Base-by-base conservation (phyloP, 176 grass and related monocot species). In the Bolboschoenus planiculmis region DNA sequence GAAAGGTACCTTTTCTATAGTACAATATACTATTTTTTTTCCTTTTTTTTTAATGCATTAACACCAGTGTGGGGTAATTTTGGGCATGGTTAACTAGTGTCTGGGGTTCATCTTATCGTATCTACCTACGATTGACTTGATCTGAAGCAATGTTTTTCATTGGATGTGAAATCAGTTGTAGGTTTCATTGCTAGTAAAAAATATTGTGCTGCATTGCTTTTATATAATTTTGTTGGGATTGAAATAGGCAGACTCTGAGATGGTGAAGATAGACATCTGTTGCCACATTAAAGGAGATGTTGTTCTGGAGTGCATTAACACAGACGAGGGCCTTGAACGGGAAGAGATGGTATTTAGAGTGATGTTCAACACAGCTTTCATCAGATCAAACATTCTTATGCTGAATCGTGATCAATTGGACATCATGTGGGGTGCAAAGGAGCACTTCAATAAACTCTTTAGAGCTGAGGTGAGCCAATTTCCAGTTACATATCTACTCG, bases 211-310 rank as follows among this genome's bases (percentile, higher is more conserved):
- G 50, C 75, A 79, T 85, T 70, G 42, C 34, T 83, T n/a, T 66
- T 31, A 65, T 63, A 29, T 81, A 65, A 56, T 65, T 82, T 82
- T 20, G 46, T 53, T 50, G 79, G 60, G 43, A 65, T 59, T 48
- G 53, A 84, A 87, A 90, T 91, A 97, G 95, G 92, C 81, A 92
- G 88, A 97, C 33, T 86, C 80, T 85, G 88, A 97, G 80, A 9
- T 90, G 68, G 82, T 90, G 26, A 95, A 93, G 90, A 93, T 98
- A 89, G 88, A 90, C 86, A 88, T 94, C 55, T 80, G 85, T 54
- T 95, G 95, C 66, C 92, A 88, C 80, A 91, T 98, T 83, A 92
- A 93, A 91, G 95, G 92, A 84, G 95, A 98, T 87, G 87, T 95
- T 78, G 89, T 98, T 34, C 82, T 98, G 76, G 90, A 98, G 76